phyloP scores from a whole-genome alignment of 768 basidiomycete genomes.

The Leccinum variicolor region DNA sequence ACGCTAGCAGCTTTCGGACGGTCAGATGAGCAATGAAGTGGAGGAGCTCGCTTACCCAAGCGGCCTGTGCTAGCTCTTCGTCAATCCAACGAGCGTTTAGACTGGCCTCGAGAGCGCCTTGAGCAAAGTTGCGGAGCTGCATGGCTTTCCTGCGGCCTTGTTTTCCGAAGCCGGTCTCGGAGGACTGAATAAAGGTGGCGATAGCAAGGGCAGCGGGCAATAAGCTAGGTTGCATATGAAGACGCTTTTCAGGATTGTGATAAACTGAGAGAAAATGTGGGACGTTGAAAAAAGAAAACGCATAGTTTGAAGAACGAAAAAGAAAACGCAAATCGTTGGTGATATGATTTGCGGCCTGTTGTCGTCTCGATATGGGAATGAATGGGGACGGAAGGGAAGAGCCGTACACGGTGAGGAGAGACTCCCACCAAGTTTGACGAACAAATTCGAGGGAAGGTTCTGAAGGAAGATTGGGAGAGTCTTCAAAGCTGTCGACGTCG shows the following conservation, averaged over 20 bases:
- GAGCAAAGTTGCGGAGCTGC: constrained; percentile 63
- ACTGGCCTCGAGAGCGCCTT: constrained; percentile 67
- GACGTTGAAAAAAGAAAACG: constrained; percentile 73
- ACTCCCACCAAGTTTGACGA: constrained; percentile 81
- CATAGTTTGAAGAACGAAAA: constrained; percentile 63
- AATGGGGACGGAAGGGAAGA: constrained; percentile 32
- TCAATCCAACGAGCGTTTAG: constrained; percentile 70
- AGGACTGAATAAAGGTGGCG: constrained; percentile 68
- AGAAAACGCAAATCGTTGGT: constrained; percentile 59
- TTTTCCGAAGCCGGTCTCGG: constrained; percentile 51
- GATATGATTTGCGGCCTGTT: constrained; percentile 43
- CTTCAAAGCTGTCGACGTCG: constrained; percentile 12
- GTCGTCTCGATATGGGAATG: constrained; percentile 42
- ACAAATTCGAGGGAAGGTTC: constrained; percentile 66
- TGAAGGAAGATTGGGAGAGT: constrained; percentile 31
- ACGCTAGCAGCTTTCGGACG: constrained; percentile 51
- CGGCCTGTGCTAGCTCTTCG: constrained; percentile 69
- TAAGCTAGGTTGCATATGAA: constrained; percentile 64
- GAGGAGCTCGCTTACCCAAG: constrained; percentile 53
- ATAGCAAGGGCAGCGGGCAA: constrained; percentile 61
- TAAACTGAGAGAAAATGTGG: constrained; percentile 63
- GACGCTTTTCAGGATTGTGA: constrained; percentile 50
- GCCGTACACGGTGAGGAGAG: constrained; percentile 53
- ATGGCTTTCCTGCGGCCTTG: constrained; percentile 55
- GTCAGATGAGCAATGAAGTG: constrained; percentile 7